A percentile compares a stretch with the other conserved stretches of the same genome.
Evolutionary conservation across 352 stramenopile genomes (phyloP).

Genomic region (Pythium brassicae): DNA sequence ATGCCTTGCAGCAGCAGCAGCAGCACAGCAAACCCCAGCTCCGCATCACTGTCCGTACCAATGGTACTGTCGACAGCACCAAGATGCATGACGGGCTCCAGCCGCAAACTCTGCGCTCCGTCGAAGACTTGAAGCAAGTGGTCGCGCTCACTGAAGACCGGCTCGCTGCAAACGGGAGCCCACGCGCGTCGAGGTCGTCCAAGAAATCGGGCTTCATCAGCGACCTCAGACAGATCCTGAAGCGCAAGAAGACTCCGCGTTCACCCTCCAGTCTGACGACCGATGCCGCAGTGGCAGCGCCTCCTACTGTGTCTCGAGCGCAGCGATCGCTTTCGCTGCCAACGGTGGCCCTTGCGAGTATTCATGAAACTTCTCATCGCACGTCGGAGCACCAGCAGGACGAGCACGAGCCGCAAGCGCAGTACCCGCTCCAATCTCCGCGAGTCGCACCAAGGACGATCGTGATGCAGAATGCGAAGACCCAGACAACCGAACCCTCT

Average conservation of each 20-base stretch:
- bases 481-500: neutral
- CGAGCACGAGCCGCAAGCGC: neutral
- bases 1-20: neutral
- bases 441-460: too few species aligned
- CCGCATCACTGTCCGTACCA: constrained; percentile 6
- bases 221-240: constrained; percentile 14
- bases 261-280: neutral
- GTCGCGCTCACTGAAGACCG: neutral
- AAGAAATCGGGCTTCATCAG: constrained; percentile 14
- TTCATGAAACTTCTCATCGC: neutral
- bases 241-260: constrained; percentile 7
- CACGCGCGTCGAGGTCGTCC: neutral
- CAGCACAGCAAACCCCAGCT: neutral
- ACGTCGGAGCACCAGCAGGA: neutral
- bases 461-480: neutral
- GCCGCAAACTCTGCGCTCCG: constrained; percentile 7
- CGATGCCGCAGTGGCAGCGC: neutral
- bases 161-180: neutral
- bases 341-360: neutral
- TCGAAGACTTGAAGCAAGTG: neutral
- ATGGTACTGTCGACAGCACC: constrained; percentile 8
- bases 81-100: constrained; percentile 1
- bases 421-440: too few species aligned
- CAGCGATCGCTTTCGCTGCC: neutral
- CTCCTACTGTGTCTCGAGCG: too few species aligned